Conservation (phyloP, 2,329 filamentous ascomycete genomes). For the Daldinia sp. region DNA sequence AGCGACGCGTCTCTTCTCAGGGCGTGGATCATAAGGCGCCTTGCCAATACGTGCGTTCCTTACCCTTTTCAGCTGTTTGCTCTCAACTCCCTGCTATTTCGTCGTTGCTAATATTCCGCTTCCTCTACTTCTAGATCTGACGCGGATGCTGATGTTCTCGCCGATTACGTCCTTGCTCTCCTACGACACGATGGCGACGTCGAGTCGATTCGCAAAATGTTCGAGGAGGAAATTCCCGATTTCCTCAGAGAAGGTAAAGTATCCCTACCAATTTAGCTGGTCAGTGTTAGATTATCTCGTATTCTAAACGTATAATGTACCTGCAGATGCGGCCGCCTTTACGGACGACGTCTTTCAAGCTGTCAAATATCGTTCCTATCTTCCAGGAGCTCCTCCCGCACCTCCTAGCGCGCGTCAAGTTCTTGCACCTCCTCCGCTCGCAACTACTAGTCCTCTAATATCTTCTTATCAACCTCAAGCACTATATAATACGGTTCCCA, state of each 20-base stretch:
- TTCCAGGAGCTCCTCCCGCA: slow-evolving; percentile 61
- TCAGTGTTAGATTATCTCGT: neutral
- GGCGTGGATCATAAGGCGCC: slow-evolving; percentile 78
- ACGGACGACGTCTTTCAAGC: slow-evolving; percentile 75
- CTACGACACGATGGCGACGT: slow-evolving; percentile 73
- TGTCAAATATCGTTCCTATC: slow-evolving; percentile 68
- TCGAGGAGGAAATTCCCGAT: slow-evolving; percentile 76
- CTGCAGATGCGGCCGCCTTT: slow-evolving; percentile 65
- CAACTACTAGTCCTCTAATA: slow-evolving; percentile 18
- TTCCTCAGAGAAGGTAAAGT: slow-evolving; percentile 73
- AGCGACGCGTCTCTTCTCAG: slow-evolving; percentile 71
- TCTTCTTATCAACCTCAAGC: slow-evolving; percentile 29
- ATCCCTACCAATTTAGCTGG: neutral
- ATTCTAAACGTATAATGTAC: slow-evolving; percentile 11
- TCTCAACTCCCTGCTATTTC: neutral
- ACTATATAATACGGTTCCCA: slow-evolving; percentile 24
- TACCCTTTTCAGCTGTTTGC: neutral
- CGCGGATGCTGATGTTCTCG: slow-evolving; percentile 81
- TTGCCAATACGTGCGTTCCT: slow-evolving; percentile 73
- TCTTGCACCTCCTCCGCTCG: slow-evolving; percentile 24
- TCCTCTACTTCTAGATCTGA: slow-evolving; percentile 65
- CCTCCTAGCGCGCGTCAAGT: slow-evolving; percentile 43
- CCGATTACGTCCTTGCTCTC: slow-evolving; percentile 84
- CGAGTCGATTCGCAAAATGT: slow-evolving; percentile 71
- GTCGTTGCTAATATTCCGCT: slow-evolving; percentile 12